A percentile compares a stretch with the other conserved stretches of the same genome.
These are phyloP conservation scores for Trichoderma erinaceum DNA, from an alignment of 495 filamentous ascomycete species.

Conservation along the genomic window DNA sequence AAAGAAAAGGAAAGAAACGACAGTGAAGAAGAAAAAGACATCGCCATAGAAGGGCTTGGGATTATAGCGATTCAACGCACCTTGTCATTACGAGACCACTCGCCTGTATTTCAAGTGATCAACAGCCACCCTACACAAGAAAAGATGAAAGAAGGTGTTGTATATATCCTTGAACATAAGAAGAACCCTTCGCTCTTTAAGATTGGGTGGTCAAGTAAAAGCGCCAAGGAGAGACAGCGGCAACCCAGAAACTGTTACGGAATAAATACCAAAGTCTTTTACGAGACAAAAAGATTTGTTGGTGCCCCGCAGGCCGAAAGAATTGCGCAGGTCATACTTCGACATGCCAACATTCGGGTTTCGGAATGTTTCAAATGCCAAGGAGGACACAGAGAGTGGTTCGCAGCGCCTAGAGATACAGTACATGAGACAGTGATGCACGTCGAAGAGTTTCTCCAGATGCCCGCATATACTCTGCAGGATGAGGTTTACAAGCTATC, in stretches of 20 bases:
- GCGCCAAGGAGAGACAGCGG: neutral
- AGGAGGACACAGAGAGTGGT: neutral
- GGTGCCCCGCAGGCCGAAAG: neutral
- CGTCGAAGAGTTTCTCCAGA: neutral
- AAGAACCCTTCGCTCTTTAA: neutral
- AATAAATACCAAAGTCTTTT: neutral
- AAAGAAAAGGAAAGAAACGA: neutral
- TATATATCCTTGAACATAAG: neutral
- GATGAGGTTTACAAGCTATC: neutral
- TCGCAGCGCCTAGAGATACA: neutral
- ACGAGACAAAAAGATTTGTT: neutral
- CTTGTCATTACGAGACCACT: neutral
- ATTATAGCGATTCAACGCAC: neutral
- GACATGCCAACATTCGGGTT: neutral
- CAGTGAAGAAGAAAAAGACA: neutral
- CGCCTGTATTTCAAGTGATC: neutral
- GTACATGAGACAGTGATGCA: neutral
- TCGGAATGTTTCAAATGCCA: neutral
- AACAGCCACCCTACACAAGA: neutral
- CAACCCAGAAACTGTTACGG: conserved; percentile 1
- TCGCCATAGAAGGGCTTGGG: neutral
- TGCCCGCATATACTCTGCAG: conserved; percentile 1
- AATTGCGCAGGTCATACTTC: neutral
- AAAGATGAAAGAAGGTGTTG: neutral
- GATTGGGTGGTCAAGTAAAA: conserved; percentile 3